Evolutionary conservation across 768 basidiomycete genomes (phyloP).

Genomic region (Zangia roseola): DNA sequence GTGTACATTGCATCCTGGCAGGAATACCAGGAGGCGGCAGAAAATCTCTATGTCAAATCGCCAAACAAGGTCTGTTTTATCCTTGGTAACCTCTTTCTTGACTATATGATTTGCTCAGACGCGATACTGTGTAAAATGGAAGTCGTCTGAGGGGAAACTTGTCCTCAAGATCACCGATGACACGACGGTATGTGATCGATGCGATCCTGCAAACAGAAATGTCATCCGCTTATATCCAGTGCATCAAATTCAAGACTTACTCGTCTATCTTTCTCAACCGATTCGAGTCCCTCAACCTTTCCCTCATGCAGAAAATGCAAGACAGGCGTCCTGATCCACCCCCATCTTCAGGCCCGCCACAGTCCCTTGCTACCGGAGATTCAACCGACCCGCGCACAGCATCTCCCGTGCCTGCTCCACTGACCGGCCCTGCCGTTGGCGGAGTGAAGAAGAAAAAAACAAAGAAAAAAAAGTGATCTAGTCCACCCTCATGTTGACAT

Average conservation of each 20-base stretch:
- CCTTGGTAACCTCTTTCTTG: background rate
- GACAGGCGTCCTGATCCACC: slow-evolving; percentile 49
- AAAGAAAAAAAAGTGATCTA: slow-evolving; percentile 68
- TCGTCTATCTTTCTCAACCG: slow-evolving; percentile 95
- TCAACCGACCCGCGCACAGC: slow-evolving; percentile 31
- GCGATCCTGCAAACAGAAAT: background rate
- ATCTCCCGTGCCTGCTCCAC: slow-evolving; percentile 35
- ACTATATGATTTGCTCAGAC: slow-evolving; percentile 47
- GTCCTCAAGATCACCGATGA: slow-evolving; percentile 95
- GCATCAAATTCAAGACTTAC: slow-evolving; percentile 93
- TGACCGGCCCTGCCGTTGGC: slow-evolving; percentile 41
- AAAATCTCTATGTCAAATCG: slow-evolving; percentile 76
- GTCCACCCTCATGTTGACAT: slow-evolving; percentile 1
- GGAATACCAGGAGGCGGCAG: slow-evolving; percentile 87
- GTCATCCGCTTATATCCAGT: slow-evolving; percentile 45
- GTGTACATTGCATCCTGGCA: slow-evolving; percentile 91
- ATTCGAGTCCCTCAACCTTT: slow-evolving; percentile 88
- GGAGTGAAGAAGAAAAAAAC: slow-evolving; percentile 83
- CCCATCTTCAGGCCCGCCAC: slow-evolving; percentile 15
- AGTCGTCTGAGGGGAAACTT: slow-evolving; percentile 77
- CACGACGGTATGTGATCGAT: slow-evolving; percentile 61
- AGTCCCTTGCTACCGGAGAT: slow-evolving; percentile 19
- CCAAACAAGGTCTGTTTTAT: slow-evolving; percentile 63
- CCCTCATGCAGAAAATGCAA: slow-evolving; percentile 85
- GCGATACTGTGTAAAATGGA: slow-evolving; percentile 93